These are phyloP conservation scores for Pezicula rhizophila DNA, from an alignment of 2,329 filamentous ascomycete genomes.

Conservation along the genomic window DNA sequence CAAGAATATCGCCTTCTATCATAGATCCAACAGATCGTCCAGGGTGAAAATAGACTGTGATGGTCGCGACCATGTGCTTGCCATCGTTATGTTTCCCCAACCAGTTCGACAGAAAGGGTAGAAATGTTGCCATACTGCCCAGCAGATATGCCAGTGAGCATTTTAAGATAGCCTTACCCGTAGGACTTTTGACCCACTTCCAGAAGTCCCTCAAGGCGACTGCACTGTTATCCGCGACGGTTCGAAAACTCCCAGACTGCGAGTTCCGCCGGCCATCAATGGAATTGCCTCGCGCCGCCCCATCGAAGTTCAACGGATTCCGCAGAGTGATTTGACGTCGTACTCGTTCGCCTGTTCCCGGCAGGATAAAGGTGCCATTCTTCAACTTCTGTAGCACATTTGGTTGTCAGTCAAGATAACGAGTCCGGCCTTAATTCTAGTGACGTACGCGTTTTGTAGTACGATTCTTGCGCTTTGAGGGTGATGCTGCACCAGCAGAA, in stretches of 20 bases:
- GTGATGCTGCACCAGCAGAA: constrained; percentile 19
- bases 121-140: constrained; percentile 81
- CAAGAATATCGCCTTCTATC: constrained; percentile 76
- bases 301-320: constrained; percentile 34
- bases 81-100: constrained; percentile 74
- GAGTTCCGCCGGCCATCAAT: constrained; percentile 13
- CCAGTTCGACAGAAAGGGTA: constrained; percentile 63
- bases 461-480: constrained; percentile 14
- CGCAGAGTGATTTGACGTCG: constrained; percentile 75
- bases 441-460: constrained; percentile 20
- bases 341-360: constrained; percentile 77
- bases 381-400: constrained; percentile 57
- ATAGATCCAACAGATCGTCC: constrained; percentile 82
- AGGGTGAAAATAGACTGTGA: constrained; percentile 93
- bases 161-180: constrained; percentile 77
- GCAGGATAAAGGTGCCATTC: constrained; percentile 82
- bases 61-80: constrained; percentile 88
- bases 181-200: constrained; percentile 62
- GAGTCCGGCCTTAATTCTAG: not conserved
- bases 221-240: constrained; percentile 27
- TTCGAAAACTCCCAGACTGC: constrained; percentile 26
- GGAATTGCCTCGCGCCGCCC: constrained; percentile 6
- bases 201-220: constrained; percentile 36
- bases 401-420: constrained; percentile 1
- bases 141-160: constrained; percentile 86